Evolutionary conservation across 169 alveolate genomes (phyloP).

Genomic region (Plasmodium ovale): DNA sequence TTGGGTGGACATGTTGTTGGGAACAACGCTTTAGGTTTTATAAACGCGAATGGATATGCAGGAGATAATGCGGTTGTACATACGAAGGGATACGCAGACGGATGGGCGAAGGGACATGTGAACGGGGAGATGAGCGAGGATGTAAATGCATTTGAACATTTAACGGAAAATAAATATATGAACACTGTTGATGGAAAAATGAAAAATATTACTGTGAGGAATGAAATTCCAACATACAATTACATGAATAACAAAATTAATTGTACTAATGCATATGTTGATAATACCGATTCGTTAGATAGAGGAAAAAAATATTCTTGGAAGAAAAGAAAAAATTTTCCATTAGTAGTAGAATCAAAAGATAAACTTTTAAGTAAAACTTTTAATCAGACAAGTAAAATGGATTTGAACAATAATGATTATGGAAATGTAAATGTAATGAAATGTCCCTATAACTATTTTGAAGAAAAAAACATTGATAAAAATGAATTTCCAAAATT

Average conservation of each 20-base stretch:
- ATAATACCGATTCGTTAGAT: constrained; percentile 5
- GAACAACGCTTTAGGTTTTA: constrained; percentile 14
- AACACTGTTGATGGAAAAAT: constrained; percentile 6
- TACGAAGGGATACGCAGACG: not conserved
- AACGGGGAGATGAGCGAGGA: not conserved
- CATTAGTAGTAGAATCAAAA: constrained; percentile 14
- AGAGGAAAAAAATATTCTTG: constrained; percentile 15
- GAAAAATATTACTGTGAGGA: not conserved
- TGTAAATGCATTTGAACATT: not conserved
- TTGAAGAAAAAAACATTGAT: constrained; percentile 12
- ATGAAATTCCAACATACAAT: constrained; percentile 28
- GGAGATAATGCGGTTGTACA: too few relatives aligned
- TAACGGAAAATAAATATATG: constrained; percentile 13
- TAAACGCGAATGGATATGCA: not conserved
- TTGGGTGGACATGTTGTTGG: not conserved
- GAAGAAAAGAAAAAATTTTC: constrained; percentile 15
- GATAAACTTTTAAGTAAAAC: constrained; percentile 11
- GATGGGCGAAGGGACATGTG: not conserved
- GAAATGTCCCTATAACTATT: not conserved
- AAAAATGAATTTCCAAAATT: constrained; percentile 5
- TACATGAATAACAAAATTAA: constrained; percentile 9
- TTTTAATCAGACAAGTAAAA: constrained; percentile 20
- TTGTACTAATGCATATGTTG: constrained; percentile 1
- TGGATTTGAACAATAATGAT: not conserved
- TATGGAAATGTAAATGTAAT: not conserved